A percentile compares a stretch with the other conserved stretches of the same genome.
Evolutionary conservation across 768 basidiomycete genomes (phyloP).

Genomic region (Heimioporus sp.): DNA sequence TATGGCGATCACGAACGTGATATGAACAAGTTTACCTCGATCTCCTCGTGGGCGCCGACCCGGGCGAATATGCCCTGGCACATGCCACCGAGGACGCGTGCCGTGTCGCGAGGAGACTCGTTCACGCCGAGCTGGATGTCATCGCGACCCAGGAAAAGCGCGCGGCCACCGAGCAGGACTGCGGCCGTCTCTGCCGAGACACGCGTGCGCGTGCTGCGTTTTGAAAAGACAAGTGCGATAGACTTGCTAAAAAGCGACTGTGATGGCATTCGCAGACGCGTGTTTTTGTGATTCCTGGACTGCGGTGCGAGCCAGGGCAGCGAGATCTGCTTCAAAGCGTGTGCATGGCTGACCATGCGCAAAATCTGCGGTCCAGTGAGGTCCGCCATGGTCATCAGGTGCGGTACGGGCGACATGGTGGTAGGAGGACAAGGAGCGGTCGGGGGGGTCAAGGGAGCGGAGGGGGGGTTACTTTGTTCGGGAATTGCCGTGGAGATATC

Average conservation of each 20-base stretch:
- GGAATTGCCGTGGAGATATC: constrained; percentile 12
- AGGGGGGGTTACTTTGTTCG: constrained; percentile 5
- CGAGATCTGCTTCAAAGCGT: constrained; percentile 59
- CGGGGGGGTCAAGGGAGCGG: too few species aligned
- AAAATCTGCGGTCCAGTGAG: constrained; percentile 73
- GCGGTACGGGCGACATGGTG: constrained; percentile 45
- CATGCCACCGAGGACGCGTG: constrained; percentile 91
- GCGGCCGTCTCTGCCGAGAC: constrained; percentile 84
- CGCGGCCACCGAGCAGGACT: constrained; percentile 76
- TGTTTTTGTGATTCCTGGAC: constrained; percentile 24
- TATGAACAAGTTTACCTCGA: constrained; percentile 64
- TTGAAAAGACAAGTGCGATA: constrained; percentile 87
- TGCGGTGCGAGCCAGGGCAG: constrained; percentile 68
- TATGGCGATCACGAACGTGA: not conserved
- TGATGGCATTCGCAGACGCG: constrained; percentile 56
- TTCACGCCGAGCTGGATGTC: constrained; percentile 98
- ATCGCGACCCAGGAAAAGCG: constrained; percentile 83
- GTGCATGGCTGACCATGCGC: constrained; percentile 61
- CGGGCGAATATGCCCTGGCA: constrained; percentile 96
- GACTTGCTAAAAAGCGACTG: constrained; percentile 81
- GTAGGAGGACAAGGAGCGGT: too few species aligned
- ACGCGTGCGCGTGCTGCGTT: constrained; percentile 91
- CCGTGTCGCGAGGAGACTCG: constrained; percentile 81
- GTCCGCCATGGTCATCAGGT: constrained; percentile 89
- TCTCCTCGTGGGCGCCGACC: constrained; percentile 88